A percentile compares a stretch with the other conserved stretches of the same genome.
These are phyloP conservation scores for Poterioochromonas sp. DNA, from an alignment of 352 stramenopile genomes.

Conservation along the genomic window DNA sequence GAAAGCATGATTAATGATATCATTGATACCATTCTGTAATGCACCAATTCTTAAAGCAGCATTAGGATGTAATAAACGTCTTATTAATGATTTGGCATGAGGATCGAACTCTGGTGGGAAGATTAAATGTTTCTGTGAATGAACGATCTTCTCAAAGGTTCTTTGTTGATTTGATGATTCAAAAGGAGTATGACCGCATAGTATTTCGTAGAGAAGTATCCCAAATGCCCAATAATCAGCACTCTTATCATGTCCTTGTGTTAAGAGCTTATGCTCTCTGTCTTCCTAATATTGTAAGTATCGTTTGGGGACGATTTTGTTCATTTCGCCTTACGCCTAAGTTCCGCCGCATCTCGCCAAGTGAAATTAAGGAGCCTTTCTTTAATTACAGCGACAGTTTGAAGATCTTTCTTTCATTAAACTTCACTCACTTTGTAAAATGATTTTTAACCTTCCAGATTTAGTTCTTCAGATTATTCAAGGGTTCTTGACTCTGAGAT, in stretches of 20 bases:
- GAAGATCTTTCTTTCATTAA: too few relatives aligned
- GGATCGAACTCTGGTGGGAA: constrained; percentile 8
- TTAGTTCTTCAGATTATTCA: too few relatives aligned
- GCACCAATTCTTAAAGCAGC: constrained; percentile 66
- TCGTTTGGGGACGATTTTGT: too few relatives aligned
- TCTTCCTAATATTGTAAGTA: too few relatives aligned
- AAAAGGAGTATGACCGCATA: constrained; percentile 66
- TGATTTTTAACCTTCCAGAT: too few relatives aligned
- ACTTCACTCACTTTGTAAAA: too few relatives aligned
- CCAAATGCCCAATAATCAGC: constrained; percentile 77
- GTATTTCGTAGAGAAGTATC: constrained; percentile 73
- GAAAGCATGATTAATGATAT: constrained; percentile 47
- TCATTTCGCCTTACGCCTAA: too few relatives aligned
- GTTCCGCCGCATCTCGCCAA: too few relatives aligned
- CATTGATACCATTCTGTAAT: constrained; percentile 56
- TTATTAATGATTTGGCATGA: constrained; percentile 51
- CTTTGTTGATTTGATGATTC: constrained; percentile 29
- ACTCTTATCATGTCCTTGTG: constrained; percentile 67
- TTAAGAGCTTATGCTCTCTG: too few relatives aligned
- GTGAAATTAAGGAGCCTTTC: too few relatives aligned
- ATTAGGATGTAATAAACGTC: constrained; percentile 65
- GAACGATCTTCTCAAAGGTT: constrained; percentile 24
- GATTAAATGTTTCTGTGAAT: constrained; percentile 22
- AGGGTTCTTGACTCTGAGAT: too few relatives aligned
- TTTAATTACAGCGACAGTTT: too few relatives aligned